A percentile compares a stretch with the other conserved stretches of the same genome.
phyloP scores from a whole-genome alignment of 352 stramenopile species.

The Peronospora farinosa region DNA sequence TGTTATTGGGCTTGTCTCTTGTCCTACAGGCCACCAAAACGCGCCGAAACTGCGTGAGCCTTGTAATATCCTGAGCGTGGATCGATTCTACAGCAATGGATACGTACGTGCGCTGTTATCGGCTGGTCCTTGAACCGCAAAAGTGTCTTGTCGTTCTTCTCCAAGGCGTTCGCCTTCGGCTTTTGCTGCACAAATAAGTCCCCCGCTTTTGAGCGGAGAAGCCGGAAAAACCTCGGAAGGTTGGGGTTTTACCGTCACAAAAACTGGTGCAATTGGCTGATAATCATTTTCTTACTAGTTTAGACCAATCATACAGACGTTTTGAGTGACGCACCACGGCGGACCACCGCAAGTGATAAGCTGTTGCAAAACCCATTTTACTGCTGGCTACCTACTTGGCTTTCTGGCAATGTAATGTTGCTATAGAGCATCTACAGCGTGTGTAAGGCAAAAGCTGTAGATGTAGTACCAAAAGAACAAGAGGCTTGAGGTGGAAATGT shows the following conservation, averaged over 20 bases:
- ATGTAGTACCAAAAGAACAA: neutral
- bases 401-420: neutral
- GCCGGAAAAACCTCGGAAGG: constrained; percentile 16
- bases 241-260: constrained; percentile 17
- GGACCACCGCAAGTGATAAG: constrained; percentile 7
- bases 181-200: constrained; percentile 25
- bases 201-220: constrained; percentile 17
- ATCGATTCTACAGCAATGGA: constrained; percentile 3
- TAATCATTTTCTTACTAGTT: neutral
- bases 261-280: neutral
- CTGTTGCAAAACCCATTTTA: neutral
- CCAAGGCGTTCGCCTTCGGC: constrained; percentile 18
- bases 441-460: neutral
- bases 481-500: too few relatives aligned
- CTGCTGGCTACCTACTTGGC: neutral
- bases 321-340: neutral
- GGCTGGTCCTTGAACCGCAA: constrained; percentile 8
- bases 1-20: neutral
- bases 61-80: neutral
- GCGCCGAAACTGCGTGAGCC: neutral
- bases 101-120: constrained; percentile 12
- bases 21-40: constrained; percentile 10
- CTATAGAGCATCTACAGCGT: neutral
- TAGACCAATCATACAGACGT: neutral
- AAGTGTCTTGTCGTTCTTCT: constrained; percentile 18